Evolutionary conservation across 768 basidiomycete species (phyloP).

Genomic region (Auricularia sp.): DNA sequence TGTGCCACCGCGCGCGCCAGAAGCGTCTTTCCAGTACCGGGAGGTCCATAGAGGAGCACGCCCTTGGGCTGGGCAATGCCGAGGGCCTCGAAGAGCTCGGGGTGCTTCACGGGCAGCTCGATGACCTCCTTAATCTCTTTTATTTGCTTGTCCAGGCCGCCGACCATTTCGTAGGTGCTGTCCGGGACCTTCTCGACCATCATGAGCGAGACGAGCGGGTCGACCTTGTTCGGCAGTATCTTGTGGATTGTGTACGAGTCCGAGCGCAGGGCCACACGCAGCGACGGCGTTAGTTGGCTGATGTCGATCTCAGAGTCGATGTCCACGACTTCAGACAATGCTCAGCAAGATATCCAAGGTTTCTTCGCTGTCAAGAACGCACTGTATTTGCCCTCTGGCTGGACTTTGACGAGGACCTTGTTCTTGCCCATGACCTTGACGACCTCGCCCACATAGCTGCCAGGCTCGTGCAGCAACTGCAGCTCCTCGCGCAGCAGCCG

Average conservation of each 20-base stretch:
- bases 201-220: slow-evolving; percentile 97
- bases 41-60: slow-evolving; percentile 89
- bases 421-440: slow-evolving; percentile 99
- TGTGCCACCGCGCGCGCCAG: slow-evolving; percentile 93
- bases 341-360: too few species aligned
- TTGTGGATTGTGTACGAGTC: slow-evolving; percentile 96
- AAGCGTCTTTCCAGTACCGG: slow-evolving; percentile 93
- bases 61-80: slow-evolving; percentile 98
- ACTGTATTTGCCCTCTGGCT: slow-evolving; percentile 99
- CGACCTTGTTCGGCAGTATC: slow-evolving; percentile 94
- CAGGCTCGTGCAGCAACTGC: slow-evolving; percentile 87
- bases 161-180: slow-evolving; percentile 99
- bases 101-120: slow-evolving; percentile 94
- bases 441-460: slow-evolving; percentile 94
- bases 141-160: slow-evolving; percentile 94
- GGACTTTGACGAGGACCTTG: slow-evolving; percentile 95
- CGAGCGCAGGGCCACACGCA: slow-evolving; percentile 90
- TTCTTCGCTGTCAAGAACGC: slow-evolving; percentile 21
- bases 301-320: slow-evolving; percentile 82
- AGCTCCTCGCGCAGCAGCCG: slow-evolving; percentile 85
- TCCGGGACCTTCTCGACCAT: slow-evolving; percentile 99
- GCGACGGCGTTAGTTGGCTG: slow-evolving; percentile 64
- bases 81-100: slow-evolving; percentile 89
- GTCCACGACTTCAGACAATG: slow-evolving; percentile 67
- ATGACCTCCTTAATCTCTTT: slow-evolving; percentile 99